Evolutionary conservation across 441 rosid genomes (phyloP).

Genomic region (Populus hybrid): DNA sequence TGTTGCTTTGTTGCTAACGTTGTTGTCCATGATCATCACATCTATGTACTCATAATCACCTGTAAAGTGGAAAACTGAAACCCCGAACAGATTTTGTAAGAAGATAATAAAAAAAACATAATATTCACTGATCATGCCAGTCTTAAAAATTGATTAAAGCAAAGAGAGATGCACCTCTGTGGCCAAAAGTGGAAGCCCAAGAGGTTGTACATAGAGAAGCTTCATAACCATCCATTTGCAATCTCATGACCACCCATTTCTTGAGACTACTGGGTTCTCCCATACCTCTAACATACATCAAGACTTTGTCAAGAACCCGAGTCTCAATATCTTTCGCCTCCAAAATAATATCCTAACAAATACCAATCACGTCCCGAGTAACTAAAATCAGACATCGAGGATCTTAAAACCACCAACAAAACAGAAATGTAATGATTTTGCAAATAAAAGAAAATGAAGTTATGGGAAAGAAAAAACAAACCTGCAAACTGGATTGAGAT

Average conservation of each 20-base stretch:
- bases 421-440: neutral
- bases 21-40: slow-evolving; percentile 24
- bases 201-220: slow-evolving; percentile 47
- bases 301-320: slow-evolving; percentile 32
- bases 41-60: slow-evolving; percentile 46
- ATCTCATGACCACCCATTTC: slow-evolving; percentile 35
- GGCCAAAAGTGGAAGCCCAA: slow-evolving; percentile 40
- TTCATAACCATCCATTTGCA: slow-evolving; percentile 42
- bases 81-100: neutral
- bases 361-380: neutral
- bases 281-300: slow-evolving; percentile 19
- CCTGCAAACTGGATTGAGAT: slow-evolving; percentile 14
- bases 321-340: slow-evolving; percentile 31
- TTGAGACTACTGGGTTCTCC: slow-evolving; percentile 32
- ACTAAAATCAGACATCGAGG: neutral
- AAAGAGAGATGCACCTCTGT: slow-evolving; percentile 28
- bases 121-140: neutral
- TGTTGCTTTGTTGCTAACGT: slow-evolving; percentile 8
- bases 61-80: slow-evolving; percentile 21
- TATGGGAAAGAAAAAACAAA: neutral
- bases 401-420: neutral
- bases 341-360: slow-evolving; percentile 34
- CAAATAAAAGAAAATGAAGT: neutral
- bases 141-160: neutral
- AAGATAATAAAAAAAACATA: neutral